These are phyloP conservation scores for Schizochytrium sp. DNA, from an alignment of 108 stramenopile genomes.

Conservation along the genomic window DNA sequence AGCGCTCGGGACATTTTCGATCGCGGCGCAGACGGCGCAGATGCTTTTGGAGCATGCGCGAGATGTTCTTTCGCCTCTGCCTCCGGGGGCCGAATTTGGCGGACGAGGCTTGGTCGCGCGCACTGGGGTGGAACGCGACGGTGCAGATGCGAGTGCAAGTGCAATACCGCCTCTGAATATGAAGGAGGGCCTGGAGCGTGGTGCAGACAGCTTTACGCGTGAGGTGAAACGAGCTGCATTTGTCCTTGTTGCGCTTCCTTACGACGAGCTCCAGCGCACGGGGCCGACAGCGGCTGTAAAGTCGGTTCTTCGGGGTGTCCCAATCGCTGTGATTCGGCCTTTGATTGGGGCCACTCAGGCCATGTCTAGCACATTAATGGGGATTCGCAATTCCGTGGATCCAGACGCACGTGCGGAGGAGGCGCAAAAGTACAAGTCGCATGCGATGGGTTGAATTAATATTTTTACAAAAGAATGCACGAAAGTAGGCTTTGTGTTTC, in stretches of 20 bases:
- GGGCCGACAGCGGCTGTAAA: background rate
- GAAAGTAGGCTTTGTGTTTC: no score
- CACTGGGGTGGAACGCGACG: background rate
- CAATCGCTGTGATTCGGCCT: slow-evolving; percentile 12
- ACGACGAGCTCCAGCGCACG: background rate
- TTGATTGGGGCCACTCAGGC: background rate
- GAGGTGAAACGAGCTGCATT: background rate
- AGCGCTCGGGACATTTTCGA: slow-evolving; percentile 4
- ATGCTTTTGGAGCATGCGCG: background rate
- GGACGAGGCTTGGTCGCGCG: background rate
- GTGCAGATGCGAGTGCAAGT: background rate
- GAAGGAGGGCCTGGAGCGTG: background rate
- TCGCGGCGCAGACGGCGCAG: background rate
- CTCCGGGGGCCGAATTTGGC: background rate
- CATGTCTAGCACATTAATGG: background rate
- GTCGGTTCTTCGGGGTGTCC: background rate
- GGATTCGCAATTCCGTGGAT: background rate
- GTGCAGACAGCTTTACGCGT: background rate
- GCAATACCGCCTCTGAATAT: background rate
- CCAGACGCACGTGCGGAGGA: background rate
- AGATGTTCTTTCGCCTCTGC: background rate
- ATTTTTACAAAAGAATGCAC: no score
- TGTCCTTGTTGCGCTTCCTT: slow-evolving; percentile 1
- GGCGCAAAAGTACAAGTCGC: slow-evolving; percentile 3
- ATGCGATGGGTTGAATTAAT: background rate